Base-by-base conservation (phyloP, 2,329 filamentous ascomycete genomes). In the Claviceps capensis region DNA sequence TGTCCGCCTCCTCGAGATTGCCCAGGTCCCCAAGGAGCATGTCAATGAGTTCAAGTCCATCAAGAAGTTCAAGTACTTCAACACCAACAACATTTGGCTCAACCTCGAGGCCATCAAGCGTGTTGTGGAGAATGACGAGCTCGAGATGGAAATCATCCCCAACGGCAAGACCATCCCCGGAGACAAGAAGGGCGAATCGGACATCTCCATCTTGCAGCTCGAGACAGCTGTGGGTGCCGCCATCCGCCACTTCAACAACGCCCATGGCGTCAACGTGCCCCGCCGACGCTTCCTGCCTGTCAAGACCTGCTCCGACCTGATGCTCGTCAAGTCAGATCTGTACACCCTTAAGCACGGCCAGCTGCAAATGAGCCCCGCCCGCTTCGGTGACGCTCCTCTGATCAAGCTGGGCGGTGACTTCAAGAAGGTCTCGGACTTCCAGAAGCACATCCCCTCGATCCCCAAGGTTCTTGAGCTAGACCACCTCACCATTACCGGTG, bases 11-110 rank as follows among this genome's bases (percentile, higher is more conserved):
- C 86, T 98, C 50, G 93, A 98, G 77, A 96, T 98, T 64, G 93
- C 93, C 14, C 93, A 98, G 78, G 93, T 98, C 38, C 93, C 93
- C 73, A 98, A 97, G 83, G 88, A 98, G 78, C 93, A 98, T 74
- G 88, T 93, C 70, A 97, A 98, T 75, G 93, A 98, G 77, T 98
- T 98, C 88, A 98, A 98, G 84, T 96, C 90, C 48, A 98, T 98
- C 80, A 98, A 98, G 85, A 98, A 98, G 81, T 98, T 98, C 86
- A 96, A 95, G 81, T 98, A 98, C 83, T 98, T 98, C 85, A 98
- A 98, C 83, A 98, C 93, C 73, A 98, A 98, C 86, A 98, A 98
- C 82, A 96, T 98, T 74, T 98, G 93, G 93, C 86, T 98, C 79
- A 95, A 95, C 76, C 80, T 96, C 63, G 84, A 88, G 68, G 93